Evolutionary conservation across 2,329 filamentous ascomycete species (phyloP).

Genomic region (Fusarium sarcochroum): DNA sequence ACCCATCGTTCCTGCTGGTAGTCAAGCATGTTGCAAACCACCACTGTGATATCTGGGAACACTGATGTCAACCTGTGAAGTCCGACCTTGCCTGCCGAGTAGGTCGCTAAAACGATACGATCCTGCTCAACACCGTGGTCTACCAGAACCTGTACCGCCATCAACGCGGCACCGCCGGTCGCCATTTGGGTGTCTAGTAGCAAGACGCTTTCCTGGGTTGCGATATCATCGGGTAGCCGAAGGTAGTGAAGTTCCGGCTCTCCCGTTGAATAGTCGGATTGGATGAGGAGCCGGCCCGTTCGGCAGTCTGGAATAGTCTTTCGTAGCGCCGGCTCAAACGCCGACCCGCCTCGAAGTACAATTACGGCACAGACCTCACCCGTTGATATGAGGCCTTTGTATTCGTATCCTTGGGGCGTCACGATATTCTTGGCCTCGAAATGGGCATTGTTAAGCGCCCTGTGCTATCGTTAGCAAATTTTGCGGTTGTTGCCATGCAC

Average conservation of each 20-base stretch:
- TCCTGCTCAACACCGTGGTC: constrained; percentile 91
- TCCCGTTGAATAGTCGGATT: constrained; percentile 86
- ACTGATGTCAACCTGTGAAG: constrained; percentile 88
- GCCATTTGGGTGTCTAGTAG: constrained; percentile 96
- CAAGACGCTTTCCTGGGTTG: constrained; percentile 83
- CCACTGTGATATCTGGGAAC: constrained; percentile 88
- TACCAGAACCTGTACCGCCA: constrained; percentile 96
- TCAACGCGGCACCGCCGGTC: constrained; percentile 85
- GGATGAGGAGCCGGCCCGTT: constrained; percentile 90
- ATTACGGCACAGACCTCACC: constrained; percentile 89
- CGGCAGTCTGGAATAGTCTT: constrained; percentile 94
- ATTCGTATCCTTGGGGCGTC: constrained; percentile 79
- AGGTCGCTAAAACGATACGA: constrained; percentile 92
- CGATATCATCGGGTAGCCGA: constrained; percentile 81
- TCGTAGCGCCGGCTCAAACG: constrained; percentile 88
- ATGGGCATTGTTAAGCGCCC: constrained; percentile 81
- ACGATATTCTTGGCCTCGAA: constrained; percentile 75
- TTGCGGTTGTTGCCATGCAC: not conserved
- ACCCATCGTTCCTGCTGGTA: constrained; percentile 92
- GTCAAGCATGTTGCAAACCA: constrained; percentile 84
- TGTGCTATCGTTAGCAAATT: constrained; percentile 51
- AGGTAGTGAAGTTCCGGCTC: constrained; percentile 95
- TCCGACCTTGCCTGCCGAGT: constrained; percentile 87
- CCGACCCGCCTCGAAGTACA: constrained; percentile 88
- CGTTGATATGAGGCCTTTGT: constrained; percentile 78